Conservation (phyloP, 2,329 filamentous ascomycete genomes). For the Fusarium concolor region DNA sequence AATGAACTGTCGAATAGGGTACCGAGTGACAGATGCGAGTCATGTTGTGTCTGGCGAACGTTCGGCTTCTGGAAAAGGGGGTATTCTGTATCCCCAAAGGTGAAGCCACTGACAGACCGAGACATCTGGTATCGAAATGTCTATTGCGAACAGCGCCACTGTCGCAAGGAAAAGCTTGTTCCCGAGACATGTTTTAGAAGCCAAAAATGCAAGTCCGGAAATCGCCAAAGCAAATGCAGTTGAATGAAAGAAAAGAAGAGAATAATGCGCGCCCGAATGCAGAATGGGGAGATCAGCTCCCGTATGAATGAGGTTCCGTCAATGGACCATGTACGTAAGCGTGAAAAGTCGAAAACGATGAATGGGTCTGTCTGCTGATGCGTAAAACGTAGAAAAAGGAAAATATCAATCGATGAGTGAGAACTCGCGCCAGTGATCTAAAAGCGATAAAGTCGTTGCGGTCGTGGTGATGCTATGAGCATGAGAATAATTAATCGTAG, state of each 20-base stretch:
- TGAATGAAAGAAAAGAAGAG: conserved; percentile 27
- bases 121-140: conserved; percentile 40
- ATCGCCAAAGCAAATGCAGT: conserved; percentile 39
- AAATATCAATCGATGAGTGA: conserved; percentile 37
- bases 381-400: conserved; percentile 39
- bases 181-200: conserved; percentile 42
- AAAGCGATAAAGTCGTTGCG: conserved; percentile 46
- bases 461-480: conserved; percentile 46
- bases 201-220: conserved; percentile 34
- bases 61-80: conserved; percentile 19
- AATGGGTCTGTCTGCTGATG: conserved; percentile 37
- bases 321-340: conserved; percentile 35
- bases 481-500: conserved; percentile 41
- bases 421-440: conserved; percentile 44
- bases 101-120: conserved; percentile 32
- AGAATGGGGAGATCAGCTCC: conserved; percentile 33
- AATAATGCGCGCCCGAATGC: conserved; percentile 42
- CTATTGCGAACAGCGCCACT: conserved; percentile 37
- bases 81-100: conserved; percentile 8
- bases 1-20: conserved; percentile 36
- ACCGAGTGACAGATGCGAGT: conserved; percentile 34
- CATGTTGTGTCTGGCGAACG: conserved; percentile 13
- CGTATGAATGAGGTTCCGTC: conserved; percentile 35
- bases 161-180: conserved; percentile 28
- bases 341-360: conserved; percentile 35